Conservation (phyloP, 192 early-diverging fungal species). For the Coemansia umbellata region DNA sequence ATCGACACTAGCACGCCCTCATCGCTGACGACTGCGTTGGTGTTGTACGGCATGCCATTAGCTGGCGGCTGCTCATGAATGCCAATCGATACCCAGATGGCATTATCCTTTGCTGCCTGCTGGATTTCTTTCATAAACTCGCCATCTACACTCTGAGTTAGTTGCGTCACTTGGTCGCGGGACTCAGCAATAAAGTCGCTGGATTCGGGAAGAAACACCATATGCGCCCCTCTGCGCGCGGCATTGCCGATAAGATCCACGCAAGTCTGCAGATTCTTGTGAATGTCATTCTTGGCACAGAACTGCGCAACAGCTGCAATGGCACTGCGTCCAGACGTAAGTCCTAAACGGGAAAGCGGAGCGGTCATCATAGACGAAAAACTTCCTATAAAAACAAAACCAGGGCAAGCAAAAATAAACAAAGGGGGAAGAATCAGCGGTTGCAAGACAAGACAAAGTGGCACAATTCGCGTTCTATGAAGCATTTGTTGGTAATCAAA, state of each 20-base stretch:
- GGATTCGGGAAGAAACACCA: constrained; percentile 80
- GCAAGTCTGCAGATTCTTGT: constrained; percentile 60
- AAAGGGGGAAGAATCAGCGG: background rate
- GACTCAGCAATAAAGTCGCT: constrained; percentile 73
- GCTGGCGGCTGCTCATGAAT: constrained; percentile 61
- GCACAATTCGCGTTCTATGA: background rate
- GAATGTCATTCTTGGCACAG: constrained; percentile 59
- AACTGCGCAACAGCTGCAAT: constrained; percentile 69
- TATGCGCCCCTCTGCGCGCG: constrained; percentile 58
- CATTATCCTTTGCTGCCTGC: constrained; percentile 54
- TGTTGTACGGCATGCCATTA: constrained; percentile 55
- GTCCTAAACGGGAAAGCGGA: constrained; percentile 23
- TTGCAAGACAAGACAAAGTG: background rate
- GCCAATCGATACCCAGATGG: constrained; percentile 72
- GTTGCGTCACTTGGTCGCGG: constrained; percentile 45
- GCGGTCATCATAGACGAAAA: constrained; percentile 40
- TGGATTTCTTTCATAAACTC: constrained; percentile 61
- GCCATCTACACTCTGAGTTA: constrained; percentile 52
- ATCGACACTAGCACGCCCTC: constrained; percentile 53
- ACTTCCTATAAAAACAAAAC: constrained; percentile 13
- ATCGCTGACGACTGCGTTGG: constrained; percentile 62
- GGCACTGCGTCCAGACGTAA: constrained; percentile 28
- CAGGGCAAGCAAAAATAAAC: background rate
- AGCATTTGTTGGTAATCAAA: too few relatives aligned
- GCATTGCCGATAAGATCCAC: constrained; percentile 57